Evolutionary conservation across 2,329 filamentous ascomycete species (phyloP), one percentile per base, ranked within the genome.

Genomic region (Xylariaceae sp.): DNA sequence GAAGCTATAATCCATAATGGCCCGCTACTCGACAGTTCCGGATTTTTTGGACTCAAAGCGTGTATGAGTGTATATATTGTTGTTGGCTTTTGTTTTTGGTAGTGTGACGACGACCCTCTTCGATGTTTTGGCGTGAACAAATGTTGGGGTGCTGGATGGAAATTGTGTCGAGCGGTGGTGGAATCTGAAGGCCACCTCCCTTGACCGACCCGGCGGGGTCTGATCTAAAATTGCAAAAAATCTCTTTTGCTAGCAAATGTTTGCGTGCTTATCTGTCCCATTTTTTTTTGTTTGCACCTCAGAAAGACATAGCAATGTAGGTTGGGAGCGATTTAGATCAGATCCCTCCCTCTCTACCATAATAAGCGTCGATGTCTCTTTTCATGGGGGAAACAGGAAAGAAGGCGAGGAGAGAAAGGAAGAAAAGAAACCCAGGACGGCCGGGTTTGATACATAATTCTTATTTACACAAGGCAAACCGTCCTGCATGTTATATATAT

Each of bases 1-100:
- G 70, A 19, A 72, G 67, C 57, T 77, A 74, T 64, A 69, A 70
- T 55, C 72, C 69, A 69, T 70, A 54, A 56, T 27, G 19, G 49
- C 26, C 34, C 19, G 53, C 46, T 44, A 9, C 40, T 11, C 39
- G 19, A 19, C 19, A 19, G 19, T 19, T 19, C 19, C 19, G 19
- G 19, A 53, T 51, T 47, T 51, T 57, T 54, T 57, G 58, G 57
- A 60, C 53, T 55, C 51, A 51, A 55, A 55, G 53, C 64, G 63
- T 67, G 65, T 66, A 67, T 67, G 56, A 55, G 53, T 65, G 63
- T 67, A 66, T 66, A 67, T 67, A 66, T 58, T 56, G 39, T 47
- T 19, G 41, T 50, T 55, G 55, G 41, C 50, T 39, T 47, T 54
- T 56, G 32, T 41, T 34, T 43, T 56, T 48, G 34, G 11, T 54